Conservation (phyloP, 2,329 filamentous ascomycete species). For the Epichloe scottii region DNA sequence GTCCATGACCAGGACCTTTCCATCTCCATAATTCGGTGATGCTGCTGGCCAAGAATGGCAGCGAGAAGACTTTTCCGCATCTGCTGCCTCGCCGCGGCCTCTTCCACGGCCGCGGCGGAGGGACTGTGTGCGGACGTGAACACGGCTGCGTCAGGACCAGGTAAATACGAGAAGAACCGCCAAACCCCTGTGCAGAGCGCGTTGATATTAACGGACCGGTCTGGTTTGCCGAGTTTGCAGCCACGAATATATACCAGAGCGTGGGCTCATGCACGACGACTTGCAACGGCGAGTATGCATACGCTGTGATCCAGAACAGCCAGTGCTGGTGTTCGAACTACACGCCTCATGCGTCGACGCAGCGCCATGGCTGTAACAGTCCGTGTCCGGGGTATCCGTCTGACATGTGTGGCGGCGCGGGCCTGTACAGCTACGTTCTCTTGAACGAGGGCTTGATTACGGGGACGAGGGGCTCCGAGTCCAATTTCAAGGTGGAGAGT, state of each 20-base stretch:
- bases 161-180: not conserved
- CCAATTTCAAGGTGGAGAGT: not conserved
- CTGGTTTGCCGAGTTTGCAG: not conserved
- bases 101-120: not conserved
- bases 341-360: not conserved
- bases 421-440: conserved; percentile 3
- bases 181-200: no score
- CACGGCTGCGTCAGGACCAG: not conserved
- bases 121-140: not conserved
- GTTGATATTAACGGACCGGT: no score
- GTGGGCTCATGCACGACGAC: conserved; percentile 1
- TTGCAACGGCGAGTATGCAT: conserved; percentile 1
- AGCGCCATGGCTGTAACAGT: not conserved
- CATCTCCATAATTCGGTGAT: not conserved
- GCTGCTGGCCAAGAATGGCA: not conserved
- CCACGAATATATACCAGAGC: conserved; percentile 2
- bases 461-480: not conserved
- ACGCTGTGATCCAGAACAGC: conserved; percentile 1
- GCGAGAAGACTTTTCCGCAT: not conserved
- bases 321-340: conserved; percentile 6
- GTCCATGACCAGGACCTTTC: not conserved
- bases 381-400: conserved; percentile 4
- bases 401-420: conserved; percentile 2
- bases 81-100: not conserved
- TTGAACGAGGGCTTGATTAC: not conserved